phyloP scores from a whole-genome alignment of 2,329 filamentous ascomycete species.

The Monilinia vaccinii-corymbosi region DNA sequence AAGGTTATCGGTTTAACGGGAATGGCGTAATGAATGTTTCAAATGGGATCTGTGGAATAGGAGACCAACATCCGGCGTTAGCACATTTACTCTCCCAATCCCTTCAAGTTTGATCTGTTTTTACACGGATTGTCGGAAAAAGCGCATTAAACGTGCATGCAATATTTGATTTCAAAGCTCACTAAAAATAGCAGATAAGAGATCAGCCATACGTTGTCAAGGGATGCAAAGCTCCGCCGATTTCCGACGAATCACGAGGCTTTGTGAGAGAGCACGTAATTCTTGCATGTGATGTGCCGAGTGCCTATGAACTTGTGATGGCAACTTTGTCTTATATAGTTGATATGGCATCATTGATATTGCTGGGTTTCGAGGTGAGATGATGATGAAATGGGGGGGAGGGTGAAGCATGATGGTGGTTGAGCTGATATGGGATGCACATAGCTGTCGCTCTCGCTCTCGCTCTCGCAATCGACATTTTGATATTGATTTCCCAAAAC shows the following conservation, averaged over 20 bases:
- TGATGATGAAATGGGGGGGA: background rate
- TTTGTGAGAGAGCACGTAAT: slow-evolving; percentile 4
- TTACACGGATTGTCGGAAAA: background rate
- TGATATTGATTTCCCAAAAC: background rate
- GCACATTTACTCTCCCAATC: background rate
- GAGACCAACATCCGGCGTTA: background rate
- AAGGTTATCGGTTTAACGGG: background rate
- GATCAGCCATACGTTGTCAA: background rate
- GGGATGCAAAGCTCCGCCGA: background rate
- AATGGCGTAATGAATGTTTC: slow-evolving; percentile 5
- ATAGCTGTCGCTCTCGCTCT: background rate
- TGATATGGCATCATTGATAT: slow-evolving; percentile 7
- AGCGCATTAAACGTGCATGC: background rate
- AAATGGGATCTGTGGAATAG: too few relatives aligned
- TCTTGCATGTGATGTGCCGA: background rate
- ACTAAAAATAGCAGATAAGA: background rate
- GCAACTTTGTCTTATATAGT: background rate
- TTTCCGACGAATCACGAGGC: slow-evolving; percentile 2
- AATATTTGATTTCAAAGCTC: background rate
- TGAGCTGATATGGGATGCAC: background rate
- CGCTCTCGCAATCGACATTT: background rate
- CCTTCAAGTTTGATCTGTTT: background rate
- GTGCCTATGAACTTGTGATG: background rate
- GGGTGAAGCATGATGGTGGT: background rate
- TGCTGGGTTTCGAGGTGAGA: background rate